phyloP scores from a whole-genome alignment of 169 alveolate species.

The Plasmodium coatneyi region DNA sequence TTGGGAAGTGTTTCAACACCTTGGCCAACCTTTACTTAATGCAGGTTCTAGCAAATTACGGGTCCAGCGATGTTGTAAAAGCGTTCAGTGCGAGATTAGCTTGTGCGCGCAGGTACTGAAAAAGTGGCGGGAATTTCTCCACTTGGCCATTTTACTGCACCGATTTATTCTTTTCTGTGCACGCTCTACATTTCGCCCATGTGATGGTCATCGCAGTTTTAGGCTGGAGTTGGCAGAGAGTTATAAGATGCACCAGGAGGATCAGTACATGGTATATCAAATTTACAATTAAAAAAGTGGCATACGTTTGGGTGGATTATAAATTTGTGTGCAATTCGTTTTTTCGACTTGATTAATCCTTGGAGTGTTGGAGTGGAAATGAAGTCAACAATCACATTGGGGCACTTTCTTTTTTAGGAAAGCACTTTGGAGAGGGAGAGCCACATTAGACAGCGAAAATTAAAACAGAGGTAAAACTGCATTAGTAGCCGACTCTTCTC shows the following conservation, averaged over 20 bases:
- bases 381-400: background rate
- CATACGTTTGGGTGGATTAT: background rate
- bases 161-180: background rate
- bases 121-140: background rate
- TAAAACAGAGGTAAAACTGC: conserved; percentile 34
- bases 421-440: conserved; percentile 27
- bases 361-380: background rate
- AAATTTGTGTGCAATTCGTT: background rate
- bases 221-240: conserved; percentile 46
- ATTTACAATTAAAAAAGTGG: background rate
- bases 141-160: background rate
- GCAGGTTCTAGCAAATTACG: conserved; percentile 52
- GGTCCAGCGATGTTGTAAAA: conserved; percentile 19
- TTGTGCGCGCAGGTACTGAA: conserved; percentile 29
- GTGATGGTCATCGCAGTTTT: conserved; percentile 17
- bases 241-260: conserved; percentile 65
- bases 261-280: conserved; percentile 55
- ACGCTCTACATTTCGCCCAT: background rate
- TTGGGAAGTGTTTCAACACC: background rate
- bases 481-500: background rate
- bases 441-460: conserved; percentile 7
- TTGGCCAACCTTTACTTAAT: conserved; percentile 16
- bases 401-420: conserved; percentile 6
- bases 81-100: conserved; percentile 22
- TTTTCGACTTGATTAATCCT: background rate